Percentiles rank a stretch among this genome's conserved stretches.
Conservation (phyloP, 2,329 filamentous ascomycete genomes). For the Blastomyces percursus region DNA sequence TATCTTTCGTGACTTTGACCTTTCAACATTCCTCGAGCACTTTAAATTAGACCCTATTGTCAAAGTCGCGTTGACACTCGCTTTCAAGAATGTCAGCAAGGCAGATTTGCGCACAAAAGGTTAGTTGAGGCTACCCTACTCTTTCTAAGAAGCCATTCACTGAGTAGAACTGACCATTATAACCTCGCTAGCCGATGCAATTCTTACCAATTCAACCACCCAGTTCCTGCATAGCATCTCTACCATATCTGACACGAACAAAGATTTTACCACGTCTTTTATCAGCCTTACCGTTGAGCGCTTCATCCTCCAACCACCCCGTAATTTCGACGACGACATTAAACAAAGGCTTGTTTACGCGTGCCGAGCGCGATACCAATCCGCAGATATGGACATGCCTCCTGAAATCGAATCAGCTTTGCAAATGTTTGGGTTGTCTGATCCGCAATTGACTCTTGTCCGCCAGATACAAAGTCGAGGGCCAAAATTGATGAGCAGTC, state of each 20-base stretch:
- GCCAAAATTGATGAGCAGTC: constrained; percentile 60
- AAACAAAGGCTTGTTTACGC: constrained; percentile 55
- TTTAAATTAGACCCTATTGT: constrained; percentile 85
- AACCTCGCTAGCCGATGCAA: constrained; percentile 61
- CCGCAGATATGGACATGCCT: constrained; percentile 36
- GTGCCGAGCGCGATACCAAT: constrained; percentile 57
- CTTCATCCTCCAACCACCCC: constrained; percentile 75
- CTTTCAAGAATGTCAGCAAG: constrained; percentile 74
- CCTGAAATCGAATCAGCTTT: constrained; percentile 33
- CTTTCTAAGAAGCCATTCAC: neutral
- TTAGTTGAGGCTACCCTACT: constrained; percentile 33
- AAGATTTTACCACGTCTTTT: constrained; percentile 58
- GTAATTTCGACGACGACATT: constrained; percentile 68
- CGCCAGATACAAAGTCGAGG: constrained; percentile 63
- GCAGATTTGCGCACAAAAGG: constrained; percentile 82
- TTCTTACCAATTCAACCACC: constrained; percentile 67
- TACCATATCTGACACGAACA: constrained; percentile 49
- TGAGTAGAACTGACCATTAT: constrained; percentile 9
- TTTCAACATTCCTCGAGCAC: constrained; percentile 91
- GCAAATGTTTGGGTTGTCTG: constrained; percentile 36
- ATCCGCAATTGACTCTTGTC: constrained; percentile 39
- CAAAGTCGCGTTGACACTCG: constrained; percentile 76
- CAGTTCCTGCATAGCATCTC: constrained; percentile 69
- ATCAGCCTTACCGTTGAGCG: constrained; percentile 73
- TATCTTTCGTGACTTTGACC: constrained; percentile 88